Evolutionary conservation across 768 basidiomycete species (phyloP), one percentile per base, ranked within the genome.

Genomic region (Lactarius sanguifluus): DNA sequence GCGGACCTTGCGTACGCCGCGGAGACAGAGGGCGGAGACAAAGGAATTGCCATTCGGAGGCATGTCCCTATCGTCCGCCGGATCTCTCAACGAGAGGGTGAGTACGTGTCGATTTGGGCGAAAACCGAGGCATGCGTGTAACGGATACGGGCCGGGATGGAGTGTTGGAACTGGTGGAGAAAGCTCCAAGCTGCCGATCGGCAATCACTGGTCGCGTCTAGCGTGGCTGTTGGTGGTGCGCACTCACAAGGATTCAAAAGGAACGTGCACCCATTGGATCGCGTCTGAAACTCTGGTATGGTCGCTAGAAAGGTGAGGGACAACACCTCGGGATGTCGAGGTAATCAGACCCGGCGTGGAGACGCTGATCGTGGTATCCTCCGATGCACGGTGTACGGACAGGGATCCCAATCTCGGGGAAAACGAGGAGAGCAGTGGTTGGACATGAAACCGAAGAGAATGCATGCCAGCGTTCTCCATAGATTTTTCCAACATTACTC

Each of bases 191-290:
- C 92, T 86, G 62, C 50, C n/a, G 3, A 13, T 15, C 20, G 50
- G 50, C 12, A 52, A 52, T 52, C 50, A 52, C 55, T 23, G 56
- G 61, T 34, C n/a, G n/a, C 7, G 9, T 57, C 56, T 57, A 52
- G 25, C 7, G 34, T 32, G 34, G 47, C 41, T 41, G 38, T 40
- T 57, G 57, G 38, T 30, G 54, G 61, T 54, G n/a, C 60, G 32
- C 59, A 30, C 81, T 83, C 76, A 93, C 92, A 93, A 94, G 23
- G 86, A 82, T 76, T 94, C 92, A 72, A 92, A 93, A 0, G 91
- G 86, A 0, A 92, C 77, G 66, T 89, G 82, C 0, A 90, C 75
- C 84, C 89, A 90, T 64, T 75, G 80, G 38, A 91, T 82, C 1
- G 85, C 80, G 10, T 76, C 70, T 1, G 83, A 83, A 34, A 70